phyloP scores from a whole-genome alignment of 768 basidiomycete species.

The Mycena indigotica region DNA sequence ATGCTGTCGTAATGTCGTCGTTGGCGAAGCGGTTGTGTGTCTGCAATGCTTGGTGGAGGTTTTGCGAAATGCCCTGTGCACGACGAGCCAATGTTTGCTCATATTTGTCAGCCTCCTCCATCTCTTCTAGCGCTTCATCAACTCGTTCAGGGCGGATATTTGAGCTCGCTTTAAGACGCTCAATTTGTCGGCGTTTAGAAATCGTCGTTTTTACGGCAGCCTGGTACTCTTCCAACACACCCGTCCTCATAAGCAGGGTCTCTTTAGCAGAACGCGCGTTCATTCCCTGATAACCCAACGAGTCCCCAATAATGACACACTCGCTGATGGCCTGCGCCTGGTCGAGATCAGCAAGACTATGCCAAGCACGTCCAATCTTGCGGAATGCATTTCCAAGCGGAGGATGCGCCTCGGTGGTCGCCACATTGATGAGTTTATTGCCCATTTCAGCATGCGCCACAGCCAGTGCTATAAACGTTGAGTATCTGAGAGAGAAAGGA shows the following conservation, averaged over 20 bases:
- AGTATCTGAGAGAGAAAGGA: conserved; percentile 7
- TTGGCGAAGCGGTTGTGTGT: conserved; percentile 86
- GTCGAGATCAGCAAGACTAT: conserved; percentile 85
- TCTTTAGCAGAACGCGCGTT: conserved; percentile 98
- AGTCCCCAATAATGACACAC: conserved; percentile 94
- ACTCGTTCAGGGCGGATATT: conserved; percentile 85
- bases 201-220: conserved; percentile 91
- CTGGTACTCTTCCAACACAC: conserved; percentile 92
- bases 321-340: conserved; percentile 92
- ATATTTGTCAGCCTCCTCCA: conserved; percentile 92
- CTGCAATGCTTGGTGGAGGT: conserved; percentile 84
- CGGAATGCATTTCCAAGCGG: conserved; percentile 82
- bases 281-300: conserved; percentile 92
- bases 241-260: conserved; percentile 85
- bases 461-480: conserved; percentile 61
- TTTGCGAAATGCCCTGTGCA: conserved; percentile 92
- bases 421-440: conserved; percentile 87
- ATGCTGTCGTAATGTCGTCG: conserved; percentile 85
- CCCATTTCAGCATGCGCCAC: conserved; percentile 85
- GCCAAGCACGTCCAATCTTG: conserved; percentile 86
- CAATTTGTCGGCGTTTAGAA: conserved; percentile 89
- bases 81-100: conserved; percentile 83
- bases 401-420: conserved; percentile 85
- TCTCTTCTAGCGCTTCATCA: conserved; percentile 88
- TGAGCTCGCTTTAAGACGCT: conserved; percentile 81